A percentile compares a stretch with the other conserved stretches of the same genome.
Evolutionary conservation across 352 stramenopile species (phyloP).

Genomic region (Pythium sukuiense): DNA sequence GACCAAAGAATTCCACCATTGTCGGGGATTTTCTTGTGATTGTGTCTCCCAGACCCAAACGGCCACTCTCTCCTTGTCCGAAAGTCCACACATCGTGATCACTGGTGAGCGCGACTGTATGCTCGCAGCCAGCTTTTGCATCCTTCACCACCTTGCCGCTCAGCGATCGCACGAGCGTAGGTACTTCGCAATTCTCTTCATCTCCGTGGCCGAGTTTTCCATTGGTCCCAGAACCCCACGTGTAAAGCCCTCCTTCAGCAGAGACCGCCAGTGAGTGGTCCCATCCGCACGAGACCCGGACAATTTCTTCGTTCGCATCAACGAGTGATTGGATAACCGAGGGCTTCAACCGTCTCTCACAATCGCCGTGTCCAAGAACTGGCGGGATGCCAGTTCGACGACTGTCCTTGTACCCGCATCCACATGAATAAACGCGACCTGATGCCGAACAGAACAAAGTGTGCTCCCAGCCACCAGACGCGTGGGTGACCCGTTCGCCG

Average conservation of each 20-base stretch:
- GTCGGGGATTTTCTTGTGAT: slow-evolving; percentile 61
- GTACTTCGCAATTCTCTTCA: slow-evolving; percentile 74
- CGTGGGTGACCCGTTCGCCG: slow-evolving; percentile 47
- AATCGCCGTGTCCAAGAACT: slow-evolving; percentile 77
- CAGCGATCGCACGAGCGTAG: slow-evolving; percentile 51
- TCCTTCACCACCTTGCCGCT: slow-evolving; percentile 54
- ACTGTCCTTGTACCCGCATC: slow-evolving; percentile 86
- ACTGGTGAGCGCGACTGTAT: slow-evolving; percentile 63
- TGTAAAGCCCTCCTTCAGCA: slow-evolving; percentile 54
- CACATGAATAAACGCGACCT: slow-evolving; percentile 70
- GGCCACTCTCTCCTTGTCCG: slow-evolving; percentile 78
- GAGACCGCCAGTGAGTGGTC: slow-evolving; percentile 82
- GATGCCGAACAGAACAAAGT: slow-evolving; percentile 69
- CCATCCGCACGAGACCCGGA: slow-evolving; percentile 72
- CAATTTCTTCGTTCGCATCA: slow-evolving; percentile 58
- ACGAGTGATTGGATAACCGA: slow-evolving; percentile 51
- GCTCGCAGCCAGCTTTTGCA: slow-evolving; percentile 80
- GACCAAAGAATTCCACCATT: slow-evolving; percentile 52
- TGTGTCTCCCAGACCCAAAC: slow-evolving; percentile 72
- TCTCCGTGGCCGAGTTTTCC: slow-evolving; percentile 82
- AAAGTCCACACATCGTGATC: slow-evolving; percentile 76
- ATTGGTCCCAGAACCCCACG: slow-evolving; percentile 80
- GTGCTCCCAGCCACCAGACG: slow-evolving; percentile 80
- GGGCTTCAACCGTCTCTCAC: slow-evolving; percentile 61
- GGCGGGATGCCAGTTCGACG: slow-evolving; percentile 73